Base-by-base conservation (phyloP, 2,329 filamentous ascomycete genomes). In the Botrytis fragariae region DNA sequence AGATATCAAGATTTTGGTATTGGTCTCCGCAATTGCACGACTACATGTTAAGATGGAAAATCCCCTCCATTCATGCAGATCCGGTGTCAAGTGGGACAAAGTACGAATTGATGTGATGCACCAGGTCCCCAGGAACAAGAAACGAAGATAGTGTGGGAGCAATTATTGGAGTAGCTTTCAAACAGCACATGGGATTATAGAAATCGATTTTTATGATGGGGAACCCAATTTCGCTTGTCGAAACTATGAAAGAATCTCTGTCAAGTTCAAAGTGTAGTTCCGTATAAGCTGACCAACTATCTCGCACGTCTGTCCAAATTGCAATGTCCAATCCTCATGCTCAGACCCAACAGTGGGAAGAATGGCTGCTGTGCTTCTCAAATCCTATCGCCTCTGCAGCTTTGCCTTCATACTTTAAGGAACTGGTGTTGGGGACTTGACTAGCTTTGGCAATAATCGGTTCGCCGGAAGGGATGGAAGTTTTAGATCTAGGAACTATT, bases 221-320 rank as follows among this genome's bases (percentile, higher is more conserved):
- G 48, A 14, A 54, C 4, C 12, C 5, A 3, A 0, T 54, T n/a
- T 54, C 25, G 5, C 0, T n/a, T n/a, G 0, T n/a, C 25, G n/a
- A 54, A 54, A n/a, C 12, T 7, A 54, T 4, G 25, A n/a, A 16
- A 54, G 48, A 12, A 16, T 14, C 25, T n/a, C 25, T 16, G 6
- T n/a, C 25, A 54, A 7, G 25, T 6, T n/a, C 3, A 7, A 54
- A 54, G 25, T n/a, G 48, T 3, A 54, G 48, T 5, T 16, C 3
- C 0, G 25, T 54, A 16, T n/a, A 1, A 54, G 48, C 12, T 5
- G 25, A n/a, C 6, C 25, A 54, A 14, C 12, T 16, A 16, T 54
- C 12, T 54, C 20, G 25, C 10, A 54, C 5, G 25, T n/a, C 25
- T 5, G 25, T 54, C 48, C 5, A 12, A n/a, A 14, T 54, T 54